Conservation (phyloP, 441 rosid genomes). For the Syzygium syzygioides region DNA sequence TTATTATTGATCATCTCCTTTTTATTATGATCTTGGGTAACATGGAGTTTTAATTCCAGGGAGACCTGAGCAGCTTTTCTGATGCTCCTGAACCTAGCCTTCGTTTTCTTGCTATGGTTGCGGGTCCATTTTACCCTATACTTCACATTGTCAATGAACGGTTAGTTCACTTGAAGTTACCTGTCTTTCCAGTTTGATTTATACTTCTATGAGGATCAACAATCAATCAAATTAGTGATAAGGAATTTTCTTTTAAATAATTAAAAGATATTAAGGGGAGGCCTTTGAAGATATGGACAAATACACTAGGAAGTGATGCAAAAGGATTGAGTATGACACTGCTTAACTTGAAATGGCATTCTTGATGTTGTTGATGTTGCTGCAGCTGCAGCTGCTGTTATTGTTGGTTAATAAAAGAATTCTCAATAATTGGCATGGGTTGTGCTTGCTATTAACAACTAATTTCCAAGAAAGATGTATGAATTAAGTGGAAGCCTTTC, state of each 20-base stretch:
- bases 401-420: not conserved
- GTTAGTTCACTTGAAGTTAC: conserved; percentile 29
- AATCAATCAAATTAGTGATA: not conserved
- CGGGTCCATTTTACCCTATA: conserved; percentile 74
- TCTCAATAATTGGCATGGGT: not conserved
- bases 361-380: not conserved
- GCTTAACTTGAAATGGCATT: not conserved
- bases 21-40: conserved; percentile 7
- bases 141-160: conserved; percentile 66
- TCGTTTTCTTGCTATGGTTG: conserved; percentile 74
- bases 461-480: not conserved
- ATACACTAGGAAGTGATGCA: not conserved
- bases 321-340: not conserved
- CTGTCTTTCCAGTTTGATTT: not conserved
- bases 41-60: conserved; percentile 28
- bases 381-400: not conserved
- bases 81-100: conserved; percentile 57
- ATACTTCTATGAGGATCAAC: not conserved
- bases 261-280: not conserved
- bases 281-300: not conserved
- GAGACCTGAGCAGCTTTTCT: conserved; percentile 49
- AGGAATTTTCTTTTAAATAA: not conserved
- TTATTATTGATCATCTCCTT: not conserved
- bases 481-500: not conserved
- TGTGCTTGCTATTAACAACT: not conserved